Conservation (phyloP, 306 rosid species). For the Prunus fruticosa region DNA sequence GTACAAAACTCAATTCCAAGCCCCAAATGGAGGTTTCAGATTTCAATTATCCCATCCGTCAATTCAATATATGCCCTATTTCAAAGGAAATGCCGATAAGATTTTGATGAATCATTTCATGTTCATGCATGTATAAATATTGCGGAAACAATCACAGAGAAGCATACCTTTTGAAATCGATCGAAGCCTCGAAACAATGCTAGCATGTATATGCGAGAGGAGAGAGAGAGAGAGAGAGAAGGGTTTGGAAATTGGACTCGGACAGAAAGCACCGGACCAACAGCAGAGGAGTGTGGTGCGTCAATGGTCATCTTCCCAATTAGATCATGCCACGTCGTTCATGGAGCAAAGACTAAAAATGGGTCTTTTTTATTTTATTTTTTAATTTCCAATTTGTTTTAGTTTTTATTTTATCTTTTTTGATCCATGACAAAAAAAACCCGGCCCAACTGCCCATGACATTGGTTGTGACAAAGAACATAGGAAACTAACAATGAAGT, state of each 20-base stretch:
- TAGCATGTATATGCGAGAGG: neutral
- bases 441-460: no score
- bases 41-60: neutral
- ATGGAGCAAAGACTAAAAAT: neutral
- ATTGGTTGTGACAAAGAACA: no score
- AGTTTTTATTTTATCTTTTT: no score
- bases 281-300: neutral
- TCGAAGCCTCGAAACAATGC: neutral
- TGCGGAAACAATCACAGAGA: neutral
- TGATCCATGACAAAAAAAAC: no score
- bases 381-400: no score
- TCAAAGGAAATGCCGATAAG: constrained; percentile 2
- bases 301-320: neutral
- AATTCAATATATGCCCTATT: constrained; percentile 9
- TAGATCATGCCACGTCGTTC: neutral
- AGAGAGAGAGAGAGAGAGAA: neutral
- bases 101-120: neutral
- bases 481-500: neutral
- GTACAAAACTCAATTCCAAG: neutral
- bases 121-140: neutral
- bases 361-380: neutral
- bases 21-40: neutral
- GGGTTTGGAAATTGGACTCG: neutral
- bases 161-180: neutral
- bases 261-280: neutral